A percentile compares a stretch with the other conserved stretches of the same genome.
Conservation (phyloP, 1,139 yeast species). For the Blastobotrys proliferans region DNA sequence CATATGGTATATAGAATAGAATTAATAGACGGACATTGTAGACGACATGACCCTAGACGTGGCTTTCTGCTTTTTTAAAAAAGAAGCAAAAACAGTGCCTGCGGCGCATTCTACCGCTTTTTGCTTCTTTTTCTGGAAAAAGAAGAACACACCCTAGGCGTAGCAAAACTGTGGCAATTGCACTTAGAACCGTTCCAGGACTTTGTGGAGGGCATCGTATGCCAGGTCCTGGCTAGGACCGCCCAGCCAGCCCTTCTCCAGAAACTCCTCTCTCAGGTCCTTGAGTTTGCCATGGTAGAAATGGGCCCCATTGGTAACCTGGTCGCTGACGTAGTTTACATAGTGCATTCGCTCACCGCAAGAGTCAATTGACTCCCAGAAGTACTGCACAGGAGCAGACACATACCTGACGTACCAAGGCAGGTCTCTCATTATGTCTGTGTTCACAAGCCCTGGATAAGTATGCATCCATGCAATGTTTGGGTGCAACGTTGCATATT, state of each 20-base stretch:
- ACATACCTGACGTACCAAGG: slow-evolving; percentile 26
- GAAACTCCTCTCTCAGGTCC: neutral
- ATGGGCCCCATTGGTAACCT: too few species aligned
- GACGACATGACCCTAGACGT: too few species aligned
- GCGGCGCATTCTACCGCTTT: too few species aligned
- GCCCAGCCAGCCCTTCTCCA: neutral
- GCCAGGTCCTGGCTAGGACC: slow-evolving; percentile 3
- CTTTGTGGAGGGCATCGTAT: slow-evolving; percentile 1
- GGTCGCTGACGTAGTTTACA: slow-evolving; percentile 21
- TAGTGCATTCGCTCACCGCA: slow-evolving; percentile 26
- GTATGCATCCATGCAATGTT: slow-evolving; percentile 27
- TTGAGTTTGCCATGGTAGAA: slow-evolving; percentile 11
- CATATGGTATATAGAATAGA: too few species aligned
- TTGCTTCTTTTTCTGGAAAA: too few species aligned
- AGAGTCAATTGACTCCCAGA: slow-evolving; percentile 17
- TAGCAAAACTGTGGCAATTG: too few species aligned
- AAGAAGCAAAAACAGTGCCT: too few species aligned
- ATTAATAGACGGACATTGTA: too few species aligned
- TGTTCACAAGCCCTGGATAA: slow-evolving; percentile 30
- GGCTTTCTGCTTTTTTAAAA: too few species aligned
- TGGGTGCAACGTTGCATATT: slow-evolving; percentile 29
- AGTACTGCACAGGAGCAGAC: slow-evolving; percentile 1
- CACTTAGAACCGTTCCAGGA: too few species aligned
- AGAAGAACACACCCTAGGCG: too few species aligned
- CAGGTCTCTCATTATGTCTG: slow-evolving; percentile 22